Base-by-base conservation (phyloP, 2,329 filamentous ascomycete genomes). In the Trematosphaeria pertusa region DNA sequence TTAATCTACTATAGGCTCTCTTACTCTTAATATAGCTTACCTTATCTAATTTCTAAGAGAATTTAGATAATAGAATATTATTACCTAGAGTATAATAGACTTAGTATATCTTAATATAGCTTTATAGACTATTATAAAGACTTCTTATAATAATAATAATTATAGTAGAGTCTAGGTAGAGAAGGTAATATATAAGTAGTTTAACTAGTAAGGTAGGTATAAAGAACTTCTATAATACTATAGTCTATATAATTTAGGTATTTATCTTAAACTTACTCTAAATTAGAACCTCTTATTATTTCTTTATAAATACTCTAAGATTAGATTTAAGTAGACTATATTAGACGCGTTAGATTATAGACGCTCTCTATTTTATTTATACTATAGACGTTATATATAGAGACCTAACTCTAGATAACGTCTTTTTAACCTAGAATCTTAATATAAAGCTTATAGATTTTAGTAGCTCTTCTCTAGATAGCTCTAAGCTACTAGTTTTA, bases 101-200 rank as follows among this genome's bases (percentile, higher is more conserved):
- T 24, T 50, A 14, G 42, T 46, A 24, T 46, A 26, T 43, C 34
- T 50, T 26, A 36, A 50, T 36, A 17, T 4, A 7, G 31, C 37
- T 14, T 46, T 43, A 11, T 11, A 47, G 22, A 46, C 47, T 30
- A 32, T 46, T 14, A 40, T 50, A 32, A 50, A 50, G 24, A 39
- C 37, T 28, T 31, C 47, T 46, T 37, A 46, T 20, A 24, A 46
- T 38, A 17, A 43, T 24, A 26, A 43, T 15, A 39, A 43, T 36
- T 15, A 1, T 15, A 2, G 14, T 14, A 44, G 31, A 28, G 32
- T 46, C 24, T 10, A 30, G 20, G 46, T 49, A n/a, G 46, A 46
- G 37, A 46, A 34, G 42, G n/a, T 15, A 2, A 53, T 53, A 38
- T 50, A 53, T 32, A 34, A 53, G 43, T 42, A 39, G 21, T 53